Evolutionary conservation across 108 stramenopile species (phyloP), one percentile per base, ranked within the genome.

Genomic region (Discostella stelligeroides): DNA sequence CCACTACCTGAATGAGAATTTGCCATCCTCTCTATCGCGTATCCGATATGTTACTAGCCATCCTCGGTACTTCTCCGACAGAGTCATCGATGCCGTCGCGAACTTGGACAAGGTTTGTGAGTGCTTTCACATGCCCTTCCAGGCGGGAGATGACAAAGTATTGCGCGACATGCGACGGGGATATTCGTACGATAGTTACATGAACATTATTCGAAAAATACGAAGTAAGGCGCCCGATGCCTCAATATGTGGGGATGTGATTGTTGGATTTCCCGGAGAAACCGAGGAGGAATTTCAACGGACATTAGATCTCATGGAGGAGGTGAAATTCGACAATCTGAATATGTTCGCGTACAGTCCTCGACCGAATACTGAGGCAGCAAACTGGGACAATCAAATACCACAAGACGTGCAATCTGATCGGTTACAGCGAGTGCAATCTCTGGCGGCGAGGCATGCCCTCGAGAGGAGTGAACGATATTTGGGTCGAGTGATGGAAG

Each of bases 101-200:
- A 69, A 84, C 34, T 72, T 92, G 14, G 86, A 88, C 40, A 89
- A 87, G 63, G 81, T 94, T 21, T 89, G 89, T 48, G 92, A 94
- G 73, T 91, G 91, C 67, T 96, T 96, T 62, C 92, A 96, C 72
- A 76, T 97, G 70, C 97, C 97, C 9, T 91, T 94, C 54, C 97
- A 97, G 79, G 82, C 88, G 28, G 97, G 97, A 17, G 92, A 94
- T 57, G 83, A 97, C 80, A 58, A 80, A 29, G 87, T 96, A 0
- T 66, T 97, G 56, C 79, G 77, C 54, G 62, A 73, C 30, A 97
- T 97, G 97, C 64, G 95, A 8, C 83, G 97, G 8, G 97, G 97
- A 13, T 97, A 97, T 62, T 96, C 91, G 14, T 84, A 76, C 41
- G 90, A 91, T n/a, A 82, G 86, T 42, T 97, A 95, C 76, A 86